Conservation (phyloP, 2,329 filamentous ascomycete species). For the Neonectria punicea region DNA sequence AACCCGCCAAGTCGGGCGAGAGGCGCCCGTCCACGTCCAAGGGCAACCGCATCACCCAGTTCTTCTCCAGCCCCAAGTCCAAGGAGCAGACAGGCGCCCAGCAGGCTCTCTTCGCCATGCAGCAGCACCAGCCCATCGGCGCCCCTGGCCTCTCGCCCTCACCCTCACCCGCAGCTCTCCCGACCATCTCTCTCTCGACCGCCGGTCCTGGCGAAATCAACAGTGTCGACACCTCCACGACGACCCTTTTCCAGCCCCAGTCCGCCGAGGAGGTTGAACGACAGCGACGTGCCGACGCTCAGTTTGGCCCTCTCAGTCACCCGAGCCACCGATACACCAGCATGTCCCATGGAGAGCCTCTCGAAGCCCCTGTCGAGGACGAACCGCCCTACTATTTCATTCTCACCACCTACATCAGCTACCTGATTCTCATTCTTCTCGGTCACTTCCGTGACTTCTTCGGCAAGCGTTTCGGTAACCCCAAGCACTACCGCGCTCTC, state of each 20-base stretch:
- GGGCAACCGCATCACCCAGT: conserved; percentile 80
- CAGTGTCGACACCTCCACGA: conserved; percentile 79
- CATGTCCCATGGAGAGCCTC: conserved; percentile 82
- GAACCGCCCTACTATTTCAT: conserved; percentile 97
- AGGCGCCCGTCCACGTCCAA: conserved; percentile 72
- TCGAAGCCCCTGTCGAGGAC: conserved; percentile 88
- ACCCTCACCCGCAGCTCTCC: conserved; percentile 79
- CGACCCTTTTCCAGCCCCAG: conserved; percentile 85
- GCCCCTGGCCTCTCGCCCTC: conserved; percentile 74
- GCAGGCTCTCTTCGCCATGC: conserved; percentile 74
- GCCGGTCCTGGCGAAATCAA: conserved; percentile 79
- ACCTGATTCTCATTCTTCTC: conserved; percentile 93
- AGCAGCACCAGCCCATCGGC: conserved; percentile 61
- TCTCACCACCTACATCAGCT: conserved; percentile 98
- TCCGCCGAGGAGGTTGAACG: conserved; percentile 83
- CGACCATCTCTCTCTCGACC: conserved; percentile 91
- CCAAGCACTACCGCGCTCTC: conserved; percentile 83
- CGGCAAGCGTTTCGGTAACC: conserved; percentile 90
- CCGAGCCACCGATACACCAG: conserved; percentile 89
- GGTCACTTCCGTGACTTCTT: conserved; percentile 98
- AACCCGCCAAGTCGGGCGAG: conserved; percentile 62
- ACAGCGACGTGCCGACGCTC: conserved; percentile 82
- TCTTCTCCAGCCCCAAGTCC: conserved; percentile 84
- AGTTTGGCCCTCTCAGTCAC: conserved; percentile 88
- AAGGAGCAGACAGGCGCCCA: conserved; percentile 71